These are phyloP conservation scores for Pseudogymnoascus sp. DNA, from an alignment of 2,329 filamentous ascomycete species.

Conservation along the genomic window DNA sequence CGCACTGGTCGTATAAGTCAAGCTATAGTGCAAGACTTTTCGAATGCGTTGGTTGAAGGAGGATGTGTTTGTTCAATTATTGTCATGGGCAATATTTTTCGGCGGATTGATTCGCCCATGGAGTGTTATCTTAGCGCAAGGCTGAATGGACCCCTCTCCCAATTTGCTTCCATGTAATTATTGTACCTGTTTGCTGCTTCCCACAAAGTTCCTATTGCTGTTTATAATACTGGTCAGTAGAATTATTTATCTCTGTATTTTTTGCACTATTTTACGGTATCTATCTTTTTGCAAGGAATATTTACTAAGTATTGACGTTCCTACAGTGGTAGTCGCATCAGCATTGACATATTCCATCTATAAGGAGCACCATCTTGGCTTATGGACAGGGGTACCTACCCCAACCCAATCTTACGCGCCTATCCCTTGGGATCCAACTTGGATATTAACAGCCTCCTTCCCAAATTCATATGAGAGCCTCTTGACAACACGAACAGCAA, in stretches of 20 bases:
- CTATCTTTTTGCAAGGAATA: neutral
- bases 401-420: conserved; percentile 5
- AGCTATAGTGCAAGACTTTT: neutral
- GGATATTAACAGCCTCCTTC: conserved; percentile 3
- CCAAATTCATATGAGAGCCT: conserved; percentile 1
- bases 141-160: conserved; percentile 3
- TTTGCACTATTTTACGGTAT: neutral
- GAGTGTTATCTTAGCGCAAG: conserved; percentile 6
- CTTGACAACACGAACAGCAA: neutral
- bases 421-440: conserved; percentile 4
- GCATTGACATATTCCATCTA: conserved; percentile 15
- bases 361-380: neutral
- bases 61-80: neutral
- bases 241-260: neutral
- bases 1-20: neutral
- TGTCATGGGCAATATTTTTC: conserved; percentile 8
- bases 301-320: neutral
- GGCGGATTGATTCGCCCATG: neutral
- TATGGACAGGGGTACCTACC: conserved; percentile 5
- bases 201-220: neutral
- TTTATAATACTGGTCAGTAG: neutral
- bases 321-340: conserved; percentile 23
- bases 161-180: neutral
- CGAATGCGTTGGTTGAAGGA: neutral
- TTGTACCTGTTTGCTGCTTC: neutral